These are phyloP conservation scores for Boletus tylopilopsis DNA, from an alignment of 768 basidiomycete species.

Conservation along the genomic window DNA sequence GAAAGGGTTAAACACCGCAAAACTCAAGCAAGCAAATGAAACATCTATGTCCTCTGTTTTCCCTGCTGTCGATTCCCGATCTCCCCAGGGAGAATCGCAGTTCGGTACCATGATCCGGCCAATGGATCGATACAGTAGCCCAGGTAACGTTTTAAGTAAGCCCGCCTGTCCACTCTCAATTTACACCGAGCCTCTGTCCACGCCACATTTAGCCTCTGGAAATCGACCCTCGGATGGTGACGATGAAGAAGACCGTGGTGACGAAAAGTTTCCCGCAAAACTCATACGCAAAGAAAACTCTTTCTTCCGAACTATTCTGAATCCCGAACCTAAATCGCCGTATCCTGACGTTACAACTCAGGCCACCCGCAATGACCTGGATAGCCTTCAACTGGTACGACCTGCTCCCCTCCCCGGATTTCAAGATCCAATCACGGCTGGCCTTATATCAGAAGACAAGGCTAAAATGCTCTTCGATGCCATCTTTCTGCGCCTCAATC, in stretches of 20 bases:
- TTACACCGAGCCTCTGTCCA: not conserved
- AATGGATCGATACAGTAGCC: constrained; percentile 28
- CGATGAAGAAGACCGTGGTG: constrained; percentile 65
- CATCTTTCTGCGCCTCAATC: constrained; percentile 80
- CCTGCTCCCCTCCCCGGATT: constrained; percentile 39
- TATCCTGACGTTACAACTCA: constrained; percentile 26
- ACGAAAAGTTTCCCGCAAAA: constrained; percentile 72
- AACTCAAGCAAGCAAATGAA: constrained; percentile 57
- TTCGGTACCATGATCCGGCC: constrained; percentile 29
- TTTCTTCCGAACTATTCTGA: constrained; percentile 82
- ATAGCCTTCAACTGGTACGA: constrained; percentile 34
- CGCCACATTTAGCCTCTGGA: constrained; percentile 19
- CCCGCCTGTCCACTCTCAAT: not conserved
- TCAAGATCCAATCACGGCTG: constrained; percentile 68
- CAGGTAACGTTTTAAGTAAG: constrained; percentile 18
- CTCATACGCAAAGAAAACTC: constrained; percentile 74
- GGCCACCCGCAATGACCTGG: constrained; percentile 32
- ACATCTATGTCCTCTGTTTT: constrained; percentile 32
- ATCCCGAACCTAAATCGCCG: constrained; percentile 56
- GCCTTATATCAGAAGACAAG: constrained; percentile 65
- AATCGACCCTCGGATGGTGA: constrained; percentile 37
- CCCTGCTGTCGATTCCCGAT: constrained; percentile 29
- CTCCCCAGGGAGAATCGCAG: constrained; percentile 25
- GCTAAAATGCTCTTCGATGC: constrained; percentile 72
- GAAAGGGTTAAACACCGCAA: constrained; percentile 75